Conservation (phyloP, 352 stramenopile genomes). For the Globisporangium barbulae region DNA sequence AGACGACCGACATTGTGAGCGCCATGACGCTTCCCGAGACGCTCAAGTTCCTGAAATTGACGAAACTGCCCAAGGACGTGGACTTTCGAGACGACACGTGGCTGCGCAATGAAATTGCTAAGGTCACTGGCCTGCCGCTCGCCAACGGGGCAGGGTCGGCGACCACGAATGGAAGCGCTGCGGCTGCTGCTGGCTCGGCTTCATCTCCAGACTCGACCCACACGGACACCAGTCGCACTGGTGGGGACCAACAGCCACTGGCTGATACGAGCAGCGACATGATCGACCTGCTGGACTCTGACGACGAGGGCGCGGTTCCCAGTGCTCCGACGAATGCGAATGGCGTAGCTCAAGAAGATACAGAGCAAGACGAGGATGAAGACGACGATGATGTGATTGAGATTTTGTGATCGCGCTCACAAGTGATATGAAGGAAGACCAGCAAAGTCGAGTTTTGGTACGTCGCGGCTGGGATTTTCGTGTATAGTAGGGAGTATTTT, state of each 20-base stretch:
- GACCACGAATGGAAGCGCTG: not conserved
- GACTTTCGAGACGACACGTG: constrained; percentile 66
- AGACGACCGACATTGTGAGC: constrained; percentile 79
- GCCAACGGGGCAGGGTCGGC: constrained; percentile 4
- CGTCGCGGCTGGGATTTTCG: not conserved
- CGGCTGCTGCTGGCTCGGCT: constrained; percentile 9
- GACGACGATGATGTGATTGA: constrained; percentile 25
- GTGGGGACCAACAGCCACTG: not conserved
- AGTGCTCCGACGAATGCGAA: not conserved
- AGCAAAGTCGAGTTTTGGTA: not conserved
- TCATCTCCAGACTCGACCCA: constrained; percentile 16
- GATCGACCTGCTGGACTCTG: constrained; percentile 60
- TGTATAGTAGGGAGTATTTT: not conserved
- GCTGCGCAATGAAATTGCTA: constrained; percentile 68
- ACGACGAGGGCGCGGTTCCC: constrained; percentile 30
- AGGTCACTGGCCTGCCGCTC: constrained; percentile 33
- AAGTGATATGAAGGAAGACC: not conserved
- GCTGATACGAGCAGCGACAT: constrained; percentile 37
- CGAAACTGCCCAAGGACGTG: constrained; percentile 64
- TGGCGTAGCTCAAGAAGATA: not conserved
- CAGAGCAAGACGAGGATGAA: not conserved
- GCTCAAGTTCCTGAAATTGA: constrained; percentile 65
- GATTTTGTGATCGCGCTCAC: constrained; percentile 12
- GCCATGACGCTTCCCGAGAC: constrained; percentile 56
- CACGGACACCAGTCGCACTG: constrained; percentile 20